These are phyloP conservation scores for Termitomyces sp. DNA, from an alignment of 768 basidiomycete genomes.

Conservation along the genomic window DNA sequence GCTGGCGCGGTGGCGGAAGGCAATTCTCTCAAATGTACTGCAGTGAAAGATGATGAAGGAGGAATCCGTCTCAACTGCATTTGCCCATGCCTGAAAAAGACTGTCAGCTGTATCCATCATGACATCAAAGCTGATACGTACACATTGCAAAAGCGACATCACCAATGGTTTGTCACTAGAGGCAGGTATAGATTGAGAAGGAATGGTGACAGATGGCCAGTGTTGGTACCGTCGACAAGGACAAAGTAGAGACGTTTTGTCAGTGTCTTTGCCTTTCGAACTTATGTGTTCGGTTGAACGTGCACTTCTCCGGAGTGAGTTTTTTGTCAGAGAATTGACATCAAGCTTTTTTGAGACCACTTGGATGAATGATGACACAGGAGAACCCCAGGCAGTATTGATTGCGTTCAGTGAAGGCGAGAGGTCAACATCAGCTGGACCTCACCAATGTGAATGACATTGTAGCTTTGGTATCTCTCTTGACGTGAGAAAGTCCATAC, in stretches of 20 bases:
- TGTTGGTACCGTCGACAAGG: background rate
- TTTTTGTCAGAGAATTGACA: background rate
- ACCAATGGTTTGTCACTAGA: background rate
- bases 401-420: background rate
- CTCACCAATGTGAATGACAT: background rate
- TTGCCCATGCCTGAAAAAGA: no score
- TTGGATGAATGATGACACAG: background rate
- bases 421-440: background rate
- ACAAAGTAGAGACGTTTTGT: background rate
- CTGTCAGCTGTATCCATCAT: no score
- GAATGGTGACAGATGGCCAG: background rate
- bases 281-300: background rate
- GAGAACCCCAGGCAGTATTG: background rate
- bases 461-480: background rate
- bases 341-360: background rate
- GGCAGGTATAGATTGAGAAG: background rate
- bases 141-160: slow-evolving; percentile 4
- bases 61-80: no score
- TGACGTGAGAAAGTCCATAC: background rate
- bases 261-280: background rate
- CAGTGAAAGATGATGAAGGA: no score
- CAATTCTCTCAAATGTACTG: no score
- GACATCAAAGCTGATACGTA: background rate
- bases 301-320: background rate
- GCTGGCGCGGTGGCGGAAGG: no score